phyloP scores from a whole-genome alignment of 164 flowering plant species.

The Malania oleifera region DNA sequence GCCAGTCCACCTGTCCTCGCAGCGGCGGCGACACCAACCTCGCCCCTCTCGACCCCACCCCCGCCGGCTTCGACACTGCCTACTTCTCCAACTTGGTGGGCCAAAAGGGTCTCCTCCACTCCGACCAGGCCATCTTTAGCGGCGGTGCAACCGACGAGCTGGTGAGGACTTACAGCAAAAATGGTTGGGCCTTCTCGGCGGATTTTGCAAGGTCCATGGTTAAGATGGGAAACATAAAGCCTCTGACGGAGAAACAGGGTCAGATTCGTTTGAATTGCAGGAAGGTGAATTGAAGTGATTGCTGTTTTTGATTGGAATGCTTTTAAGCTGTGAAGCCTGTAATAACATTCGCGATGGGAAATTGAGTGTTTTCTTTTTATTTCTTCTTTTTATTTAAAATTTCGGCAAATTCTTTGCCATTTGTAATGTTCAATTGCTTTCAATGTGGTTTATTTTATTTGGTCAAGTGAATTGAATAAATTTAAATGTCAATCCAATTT shows the following conservation, averaged over 20 bases:
- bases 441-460: no score
- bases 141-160: neutral
- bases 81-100: neutral
- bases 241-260: neutral
- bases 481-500: no score
- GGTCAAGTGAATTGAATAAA: no score
- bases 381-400: no score
- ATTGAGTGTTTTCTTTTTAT: no score
- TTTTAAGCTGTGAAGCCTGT: no score
- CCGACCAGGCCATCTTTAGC: neutral
- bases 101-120: neutral
- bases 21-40: neutral
- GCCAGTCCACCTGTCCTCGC: neutral
- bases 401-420: no score
- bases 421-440: no score
- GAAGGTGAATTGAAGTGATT: neutral
- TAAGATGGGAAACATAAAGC: constrained; percentile 1
- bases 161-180: neutral
- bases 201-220: constrained; percentile 1
- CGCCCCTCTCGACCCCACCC: neutral
- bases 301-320: no score
- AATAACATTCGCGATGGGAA: no score
- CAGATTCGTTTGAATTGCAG: neutral
- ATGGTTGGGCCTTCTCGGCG: neutral
- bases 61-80: neutral